phyloP scores from a whole-genome alignment of 768 basidiomycete genomes.

The Mrakia frigida region DNA sequence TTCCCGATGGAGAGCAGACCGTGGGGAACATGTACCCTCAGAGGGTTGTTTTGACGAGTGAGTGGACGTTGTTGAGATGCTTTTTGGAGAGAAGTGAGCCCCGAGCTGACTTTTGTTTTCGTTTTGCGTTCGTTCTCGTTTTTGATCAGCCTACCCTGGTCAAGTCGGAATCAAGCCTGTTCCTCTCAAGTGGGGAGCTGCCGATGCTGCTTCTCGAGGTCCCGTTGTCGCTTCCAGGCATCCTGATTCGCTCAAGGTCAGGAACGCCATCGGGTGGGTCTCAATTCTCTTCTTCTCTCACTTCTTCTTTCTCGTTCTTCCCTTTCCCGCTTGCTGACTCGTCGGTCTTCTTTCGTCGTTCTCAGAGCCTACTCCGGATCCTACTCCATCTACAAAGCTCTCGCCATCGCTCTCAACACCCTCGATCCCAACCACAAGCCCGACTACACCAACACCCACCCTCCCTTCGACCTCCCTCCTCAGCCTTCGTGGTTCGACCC shows the following conservation, averaged over 20 bases:
- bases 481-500: constrained; percentile 72
- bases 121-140: not conserved
- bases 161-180: constrained; percentile 81
- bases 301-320: not conserved
- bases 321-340: not conserved
- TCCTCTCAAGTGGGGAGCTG: constrained; percentile 74
- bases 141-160: constrained; percentile 69
- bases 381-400: constrained; percentile 89
- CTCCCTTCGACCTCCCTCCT: constrained; percentile 71
- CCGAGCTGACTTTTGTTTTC: not conserved
- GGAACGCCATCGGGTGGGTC: constrained; percentile 68
- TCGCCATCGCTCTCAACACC: constrained; percentile 72
- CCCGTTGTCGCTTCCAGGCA: constrained; percentile 86
- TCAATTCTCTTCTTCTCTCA: not conserved
- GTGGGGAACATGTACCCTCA: constrained; percentile 63
- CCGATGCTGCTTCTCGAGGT: constrained; percentile 61
- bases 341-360: not conserved
- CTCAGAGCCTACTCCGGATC: constrained; percentile 77
- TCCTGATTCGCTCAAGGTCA: constrained; percentile 69
- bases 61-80: constrained; percentile 37
- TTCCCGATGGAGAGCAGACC: constrained; percentile 49
- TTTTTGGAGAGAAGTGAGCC: too few species aligned
- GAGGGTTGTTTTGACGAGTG: constrained; percentile 76
- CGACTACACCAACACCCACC: constrained; percentile 75
- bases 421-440: constrained; percentile 74